Percentiles rank a stretch among this genome's conserved stretches.
These are phyloP conservation scores for Termitomyces sp. DNA, from an alignment of 768 basidiomycete species.

Conservation along the genomic window DNA sequence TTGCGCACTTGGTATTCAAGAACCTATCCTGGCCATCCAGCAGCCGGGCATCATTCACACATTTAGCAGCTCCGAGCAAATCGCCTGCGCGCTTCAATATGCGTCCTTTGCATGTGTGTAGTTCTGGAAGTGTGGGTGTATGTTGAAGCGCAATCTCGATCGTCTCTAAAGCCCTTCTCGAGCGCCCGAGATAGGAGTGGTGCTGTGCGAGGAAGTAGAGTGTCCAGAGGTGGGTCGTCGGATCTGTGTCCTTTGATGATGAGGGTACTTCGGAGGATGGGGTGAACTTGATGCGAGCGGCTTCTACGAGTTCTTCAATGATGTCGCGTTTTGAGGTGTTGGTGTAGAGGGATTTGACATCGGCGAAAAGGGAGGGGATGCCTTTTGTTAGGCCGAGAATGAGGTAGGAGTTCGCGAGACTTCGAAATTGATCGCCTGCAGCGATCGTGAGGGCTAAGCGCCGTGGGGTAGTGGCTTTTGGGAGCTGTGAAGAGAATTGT, in stretches of 20 bases:
- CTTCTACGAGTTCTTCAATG: conserved; percentile 68
- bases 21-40: conserved; percentile 95
- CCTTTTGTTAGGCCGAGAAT: conserved; percentile 70
- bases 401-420: conserved; percentile 63
- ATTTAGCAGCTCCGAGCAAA: conserved; percentile 60
- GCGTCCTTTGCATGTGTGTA: conserved; percentile 77
- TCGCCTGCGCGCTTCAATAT: conserved; percentile 87
- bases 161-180: conserved; percentile 49
- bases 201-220: conserved; percentile 95
- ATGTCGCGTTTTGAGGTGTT: conserved; percentile 56
- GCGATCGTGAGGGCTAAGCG: conserved; percentile 71
- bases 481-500: conserved; percentile 55
- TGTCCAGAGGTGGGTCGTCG: conserved; percentile 88
- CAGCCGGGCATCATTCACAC: conserved; percentile 74
- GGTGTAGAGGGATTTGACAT: conserved; percentile 80
- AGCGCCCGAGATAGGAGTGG: conserved; percentile 57
- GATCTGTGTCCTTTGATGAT: conserved; percentile 35
- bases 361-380: conserved; percentile 89
- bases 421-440: conserved; percentile 60
- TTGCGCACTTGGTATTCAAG: conserved; percentile 89
- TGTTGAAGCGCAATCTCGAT: conserved; percentile 68
- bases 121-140: conserved; percentile 91
- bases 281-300: conserved; percentile 31
- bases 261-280: conserved; percentile 13
- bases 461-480: conserved; percentile 63